Conservation (phyloP, 768 basidiomycete genomes). For the Serendipita sp. region DNA sequence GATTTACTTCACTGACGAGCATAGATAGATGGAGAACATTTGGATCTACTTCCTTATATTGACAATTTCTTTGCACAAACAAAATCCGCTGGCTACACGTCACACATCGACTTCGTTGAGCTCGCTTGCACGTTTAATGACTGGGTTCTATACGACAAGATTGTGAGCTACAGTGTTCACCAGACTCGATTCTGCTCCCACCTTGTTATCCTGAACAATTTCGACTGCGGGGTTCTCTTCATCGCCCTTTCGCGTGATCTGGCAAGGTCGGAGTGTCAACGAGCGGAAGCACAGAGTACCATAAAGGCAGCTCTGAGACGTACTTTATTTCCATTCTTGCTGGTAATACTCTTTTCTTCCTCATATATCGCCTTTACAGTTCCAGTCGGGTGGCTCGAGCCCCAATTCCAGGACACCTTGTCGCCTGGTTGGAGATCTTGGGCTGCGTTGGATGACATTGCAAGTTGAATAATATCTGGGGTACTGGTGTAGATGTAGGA, state of each 20-base stretch:
- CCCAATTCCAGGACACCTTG: conserved; percentile 4
- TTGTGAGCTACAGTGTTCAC: not conserved
- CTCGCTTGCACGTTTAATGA: not conserved
- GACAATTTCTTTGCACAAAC: too few relatives aligned
- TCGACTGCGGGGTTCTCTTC: not conserved
- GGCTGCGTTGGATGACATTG: not conserved
- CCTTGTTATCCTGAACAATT: not conserved
- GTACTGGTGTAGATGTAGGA: too few relatives aligned
- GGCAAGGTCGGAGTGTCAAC: too few relatives aligned
- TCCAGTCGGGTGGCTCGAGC: not conserved
- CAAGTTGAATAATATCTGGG: too few relatives aligned
- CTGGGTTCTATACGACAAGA: not conserved
- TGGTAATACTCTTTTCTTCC: not conserved
- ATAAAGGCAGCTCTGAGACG: not conserved
- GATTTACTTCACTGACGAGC: too few relatives aligned
- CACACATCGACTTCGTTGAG: not conserved
- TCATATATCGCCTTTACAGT: not conserved
- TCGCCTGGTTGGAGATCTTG: not conserved
- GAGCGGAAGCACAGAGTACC: not conserved
- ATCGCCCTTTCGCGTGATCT: not conserved
- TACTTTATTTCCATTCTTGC: not conserved
- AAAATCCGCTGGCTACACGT: too few relatives aligned
- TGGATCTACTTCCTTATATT: too few relatives aligned
- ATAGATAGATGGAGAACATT: too few relatives aligned
- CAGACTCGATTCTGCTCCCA: not conserved